These are phyloP conservation scores for Exophiala sideris DNA, from an alignment of 2,329 filamentous ascomycete species.

Conservation along the genomic window DNA sequence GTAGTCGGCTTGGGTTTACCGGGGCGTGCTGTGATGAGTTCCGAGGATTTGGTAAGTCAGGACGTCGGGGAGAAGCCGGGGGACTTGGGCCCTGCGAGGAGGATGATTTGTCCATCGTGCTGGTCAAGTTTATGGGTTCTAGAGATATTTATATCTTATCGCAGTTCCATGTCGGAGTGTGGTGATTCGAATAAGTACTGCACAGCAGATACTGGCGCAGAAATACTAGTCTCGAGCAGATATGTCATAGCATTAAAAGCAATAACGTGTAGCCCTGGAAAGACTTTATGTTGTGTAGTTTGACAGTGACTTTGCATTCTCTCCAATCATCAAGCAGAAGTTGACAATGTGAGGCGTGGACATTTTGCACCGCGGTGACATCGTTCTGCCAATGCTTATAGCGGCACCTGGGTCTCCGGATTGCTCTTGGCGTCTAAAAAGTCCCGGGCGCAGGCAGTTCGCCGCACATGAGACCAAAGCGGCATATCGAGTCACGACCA, in stretches of 20 bases:
- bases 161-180: background rate
- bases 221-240: no score
- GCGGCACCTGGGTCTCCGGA: background rate
- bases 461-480: background rate
- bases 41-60: conserved; percentile 7
- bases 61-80: conserved; percentile 16
- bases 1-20: conserved; percentile 25
- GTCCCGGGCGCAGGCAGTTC: background rate
- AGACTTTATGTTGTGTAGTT: no score
- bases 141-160: background rate
- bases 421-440: background rate
- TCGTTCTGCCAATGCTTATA: no score
- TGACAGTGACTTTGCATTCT: background rate
- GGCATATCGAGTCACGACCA: background rate
- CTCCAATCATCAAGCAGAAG: background rate
- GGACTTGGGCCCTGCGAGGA: conserved; percentile 11
- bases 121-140: background rate
- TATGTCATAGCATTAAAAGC: no score
- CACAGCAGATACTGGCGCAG: no score
- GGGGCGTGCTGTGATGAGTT: conserved; percentile 22
- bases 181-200: no score
- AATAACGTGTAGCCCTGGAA: no score
- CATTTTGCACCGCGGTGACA: background rate
- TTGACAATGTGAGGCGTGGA: background rate
- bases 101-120: conserved; percentile 7